Conservation (phyloP, 495 filamentous ascomycete genomes). For the Chaetomidium leptoderma region DNA sequence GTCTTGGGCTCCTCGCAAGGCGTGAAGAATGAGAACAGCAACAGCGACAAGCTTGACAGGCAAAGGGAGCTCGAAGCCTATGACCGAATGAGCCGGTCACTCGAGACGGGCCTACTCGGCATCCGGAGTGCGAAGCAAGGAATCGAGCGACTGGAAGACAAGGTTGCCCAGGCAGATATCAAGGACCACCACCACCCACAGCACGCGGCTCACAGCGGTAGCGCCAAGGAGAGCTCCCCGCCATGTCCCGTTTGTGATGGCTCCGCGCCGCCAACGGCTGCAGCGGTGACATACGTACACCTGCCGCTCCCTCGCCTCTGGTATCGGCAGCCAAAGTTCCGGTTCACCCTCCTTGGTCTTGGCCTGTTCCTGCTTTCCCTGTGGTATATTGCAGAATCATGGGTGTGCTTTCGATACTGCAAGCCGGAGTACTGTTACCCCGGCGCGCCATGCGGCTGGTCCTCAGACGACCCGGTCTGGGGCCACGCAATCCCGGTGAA, state of each 20-base stretch:
- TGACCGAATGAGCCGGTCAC: slow-evolving; percentile 54
- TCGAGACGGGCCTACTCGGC: slow-evolving; percentile 55
- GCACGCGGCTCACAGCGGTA: slow-evolving; percentile 8
- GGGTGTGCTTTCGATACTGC: slow-evolving; percentile 60
- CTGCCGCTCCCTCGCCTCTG: slow-evolving; percentile 60
- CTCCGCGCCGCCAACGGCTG: background rate
- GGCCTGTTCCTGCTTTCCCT: slow-evolving; percentile 42
- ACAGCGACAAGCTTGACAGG: slow-evolving; percentile 24
- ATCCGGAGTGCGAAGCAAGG: slow-evolving; percentile 64
- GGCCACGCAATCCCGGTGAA: slow-evolving; percentile 53
- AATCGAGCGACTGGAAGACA: slow-evolving; percentile 60
- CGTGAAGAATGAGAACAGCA: slow-evolving; percentile 8
- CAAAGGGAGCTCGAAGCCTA: slow-evolving; percentile 52
- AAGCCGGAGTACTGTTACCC: slow-evolving; percentile 51
- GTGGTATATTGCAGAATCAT: slow-evolving; percentile 58
- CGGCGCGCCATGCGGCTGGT: slow-evolving; percentile 43
- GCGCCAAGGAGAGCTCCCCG: background rate
- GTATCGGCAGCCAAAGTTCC: slow-evolving; percentile 41
- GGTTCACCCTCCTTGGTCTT: slow-evolving; percentile 57
- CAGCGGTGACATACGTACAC: slow-evolving; percentile 31
- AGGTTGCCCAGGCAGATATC: slow-evolving; percentile 46
- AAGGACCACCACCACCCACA: slow-evolving; percentile 9
- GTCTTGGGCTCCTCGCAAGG: background rate
- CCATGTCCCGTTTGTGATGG: slow-evolving; percentile 18
- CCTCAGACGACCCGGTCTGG: slow-evolving; percentile 48